Evolutionary conservation across 768 basidiomycete species (phyloP), one percentile per base, ranked within the genome.

Genomic region (Trametes punicea): DNA sequence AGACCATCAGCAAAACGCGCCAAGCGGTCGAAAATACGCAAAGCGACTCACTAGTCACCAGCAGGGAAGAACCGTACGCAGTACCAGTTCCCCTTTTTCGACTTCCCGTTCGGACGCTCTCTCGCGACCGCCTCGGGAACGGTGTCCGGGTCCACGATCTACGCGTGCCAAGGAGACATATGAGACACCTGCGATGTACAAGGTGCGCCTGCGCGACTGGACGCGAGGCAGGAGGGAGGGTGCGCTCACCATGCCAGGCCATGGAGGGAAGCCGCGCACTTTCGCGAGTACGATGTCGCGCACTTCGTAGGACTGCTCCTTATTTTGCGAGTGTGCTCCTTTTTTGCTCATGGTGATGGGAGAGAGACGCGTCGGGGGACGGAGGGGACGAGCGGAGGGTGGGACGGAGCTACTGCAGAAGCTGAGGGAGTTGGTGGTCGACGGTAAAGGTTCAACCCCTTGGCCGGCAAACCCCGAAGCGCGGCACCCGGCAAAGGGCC

Each of bases 281-380:
- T 96, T 95, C 23, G 83, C 93, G 58, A 98, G 83, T 34, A 98
- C 93, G 63, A 93, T 77, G 67, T 98, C 94, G 72, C 88, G 85
- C 52, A 80, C 68, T 21, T 79, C 78, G 70, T 90, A 96, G 29
- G 62, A 53, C 53, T 63, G 63, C 38, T 66, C 65, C 61, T 64
- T 62, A 13, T 60, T 38, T 54, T 67, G 64, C 39, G 75, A 64
- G 65, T 80, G 80, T 42, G 71, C 61, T 46, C 70, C 69, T 74
- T 84, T 85, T 77, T 82, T 84, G 74, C 70, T 76, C 74, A 77
- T 77, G 62, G 51, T 63, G 50, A 36, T 11, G 10, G 4, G 46
- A 40, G 21, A n/a, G 10, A 8, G 34, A 57, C 62, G 56, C 57
- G 62, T 48, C 46, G 36, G 38, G 40, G 58, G 45, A 45, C 41